Conservation (phyloP, 305 asterid species). For the Fraxinus sp. region DNA sequence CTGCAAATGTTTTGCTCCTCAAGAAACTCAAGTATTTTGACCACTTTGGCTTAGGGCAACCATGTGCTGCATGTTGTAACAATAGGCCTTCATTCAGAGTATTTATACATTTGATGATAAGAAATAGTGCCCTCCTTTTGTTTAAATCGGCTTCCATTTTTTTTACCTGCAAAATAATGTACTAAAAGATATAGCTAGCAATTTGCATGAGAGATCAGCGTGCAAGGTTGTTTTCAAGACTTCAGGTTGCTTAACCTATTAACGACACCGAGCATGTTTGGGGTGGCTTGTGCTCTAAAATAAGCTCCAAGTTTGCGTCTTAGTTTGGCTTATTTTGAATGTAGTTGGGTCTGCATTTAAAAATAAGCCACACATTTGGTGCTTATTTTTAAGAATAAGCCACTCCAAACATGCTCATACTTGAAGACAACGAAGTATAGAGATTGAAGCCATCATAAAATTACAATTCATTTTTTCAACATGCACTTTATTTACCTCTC, state of each 20-base stretch:
- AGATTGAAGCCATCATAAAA: background rate
- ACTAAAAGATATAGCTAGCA: background rate
- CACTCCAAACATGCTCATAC: background rate
- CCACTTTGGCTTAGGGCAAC: constrained; percentile 87
- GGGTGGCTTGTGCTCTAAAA: background rate
- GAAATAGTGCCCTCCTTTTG: constrained; percentile 65
- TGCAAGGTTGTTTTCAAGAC: background rate
- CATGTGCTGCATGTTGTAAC: constrained; percentile 65
- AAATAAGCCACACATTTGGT: background rate
- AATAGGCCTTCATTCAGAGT: constrained; percentile 80
- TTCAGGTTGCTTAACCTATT: background rate
- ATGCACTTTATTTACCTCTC: constrained; percentile 52
- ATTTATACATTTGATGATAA: constrained; percentile 70
- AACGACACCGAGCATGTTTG: background rate
- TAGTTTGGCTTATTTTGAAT: background rate
- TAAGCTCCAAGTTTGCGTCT: background rate
- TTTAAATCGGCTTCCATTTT: constrained; percentile 62
- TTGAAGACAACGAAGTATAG: background rate
- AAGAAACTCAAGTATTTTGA: constrained; percentile 88
- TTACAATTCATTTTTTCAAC: background rate
- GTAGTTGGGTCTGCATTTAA: background rate
- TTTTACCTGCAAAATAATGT: constrained; percentile 47
- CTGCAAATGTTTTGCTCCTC: constrained; percentile 74
- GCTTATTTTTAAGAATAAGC: background rate
- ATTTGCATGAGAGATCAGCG: background rate